Conservation (phyloP, 192 early-diverging fungal species). For the Rhizoclosmatium globosum region DNA sequence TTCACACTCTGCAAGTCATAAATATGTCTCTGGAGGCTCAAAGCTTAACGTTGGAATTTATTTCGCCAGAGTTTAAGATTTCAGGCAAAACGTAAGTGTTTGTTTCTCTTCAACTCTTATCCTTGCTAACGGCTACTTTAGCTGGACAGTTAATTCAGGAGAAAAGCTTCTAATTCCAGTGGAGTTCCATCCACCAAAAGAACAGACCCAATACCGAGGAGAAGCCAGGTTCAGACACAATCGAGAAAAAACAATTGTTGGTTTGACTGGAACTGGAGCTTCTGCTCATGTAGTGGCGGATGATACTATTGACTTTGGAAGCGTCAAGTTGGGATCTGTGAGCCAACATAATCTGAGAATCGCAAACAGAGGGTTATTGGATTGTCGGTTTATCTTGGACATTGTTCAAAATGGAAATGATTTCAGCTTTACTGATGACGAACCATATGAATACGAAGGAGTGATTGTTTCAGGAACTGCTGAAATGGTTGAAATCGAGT, state of each 20-base stretch:
- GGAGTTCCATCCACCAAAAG: slow-evolving; percentile 65
- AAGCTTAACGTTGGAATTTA: slow-evolving; percentile 58
- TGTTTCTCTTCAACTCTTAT: background rate
- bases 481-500: slow-evolving; percentile 53
- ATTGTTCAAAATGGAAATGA: slow-evolving; percentile 56
- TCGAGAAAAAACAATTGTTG: slow-evolving; percentile 51
- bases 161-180: slow-evolving; percentile 62
- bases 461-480: slow-evolving; percentile 54
- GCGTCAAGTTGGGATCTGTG: slow-evolving; percentile 55
- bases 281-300: slow-evolving; percentile 61
- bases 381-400: slow-evolving; percentile 53
- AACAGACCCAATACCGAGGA: slow-evolving; percentile 66
- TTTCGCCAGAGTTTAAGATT: slow-evolving; percentile 60
- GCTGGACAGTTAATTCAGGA: slow-evolving; percentile 61
- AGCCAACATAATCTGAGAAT: slow-evolving; percentile 47
- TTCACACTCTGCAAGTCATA: slow-evolving; percentile 47
- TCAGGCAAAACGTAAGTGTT: slow-evolving; percentile 45
- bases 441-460: slow-evolving; percentile 65
- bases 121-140: background rate
- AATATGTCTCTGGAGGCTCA: slow-evolving; percentile 67
- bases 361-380: slow-evolving; percentile 63
- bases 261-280: slow-evolving; percentile 63
- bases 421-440: slow-evolving; percentile 53
- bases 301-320: slow-evolving; percentile 61
- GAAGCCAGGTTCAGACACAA: slow-evolving; percentile 65